phyloP scores from a whole-genome alignment of 768 basidiomycete species.

The Pholiota molesta region DNA sequence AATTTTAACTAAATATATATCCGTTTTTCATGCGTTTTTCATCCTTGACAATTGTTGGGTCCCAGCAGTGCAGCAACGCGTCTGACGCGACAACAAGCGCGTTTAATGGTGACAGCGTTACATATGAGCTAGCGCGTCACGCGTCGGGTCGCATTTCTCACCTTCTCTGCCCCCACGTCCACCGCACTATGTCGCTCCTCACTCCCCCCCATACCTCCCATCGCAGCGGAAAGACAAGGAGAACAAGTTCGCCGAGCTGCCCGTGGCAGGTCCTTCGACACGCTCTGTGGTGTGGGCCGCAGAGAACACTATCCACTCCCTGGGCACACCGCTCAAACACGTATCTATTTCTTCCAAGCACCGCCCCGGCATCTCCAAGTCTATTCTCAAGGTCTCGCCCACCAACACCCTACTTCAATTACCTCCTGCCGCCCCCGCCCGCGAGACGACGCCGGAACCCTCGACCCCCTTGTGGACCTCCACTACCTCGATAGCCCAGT shows the following conservation, averaged over 20 bases:
- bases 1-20: no score
- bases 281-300: constrained; percentile 52
- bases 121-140: constrained; percentile 23
- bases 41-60: no score
- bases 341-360: constrained; percentile 33
- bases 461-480: constrained; percentile 64
- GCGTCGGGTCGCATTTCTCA: constrained; percentile 18
- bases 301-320: constrained; percentile 48
- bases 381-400: constrained; percentile 67
- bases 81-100: constrained; percentile 33
- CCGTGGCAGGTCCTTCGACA: constrained; percentile 28
- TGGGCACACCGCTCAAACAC: constrained; percentile 35
- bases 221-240: constrained; percentile 52
- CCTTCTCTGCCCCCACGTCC: constrained; percentile 17
- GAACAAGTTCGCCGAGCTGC: constrained; percentile 30
- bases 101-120: constrained; percentile 40
- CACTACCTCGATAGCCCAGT: constrained; percentile 69
- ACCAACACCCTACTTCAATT: constrained; percentile 32
- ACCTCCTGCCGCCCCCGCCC: constrained; percentile 39
- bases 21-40: no score
- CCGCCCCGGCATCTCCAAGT: constrained; percentile 49
- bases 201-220: constrained; percentile 67
- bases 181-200: constrained; percentile 46
- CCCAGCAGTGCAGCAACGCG: constrained; percentile 31
- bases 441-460: constrained; percentile 81